Base-by-base conservation (phyloP, 192 early-diverging fungal genomes). In the Phycomyces nitens region DNA sequence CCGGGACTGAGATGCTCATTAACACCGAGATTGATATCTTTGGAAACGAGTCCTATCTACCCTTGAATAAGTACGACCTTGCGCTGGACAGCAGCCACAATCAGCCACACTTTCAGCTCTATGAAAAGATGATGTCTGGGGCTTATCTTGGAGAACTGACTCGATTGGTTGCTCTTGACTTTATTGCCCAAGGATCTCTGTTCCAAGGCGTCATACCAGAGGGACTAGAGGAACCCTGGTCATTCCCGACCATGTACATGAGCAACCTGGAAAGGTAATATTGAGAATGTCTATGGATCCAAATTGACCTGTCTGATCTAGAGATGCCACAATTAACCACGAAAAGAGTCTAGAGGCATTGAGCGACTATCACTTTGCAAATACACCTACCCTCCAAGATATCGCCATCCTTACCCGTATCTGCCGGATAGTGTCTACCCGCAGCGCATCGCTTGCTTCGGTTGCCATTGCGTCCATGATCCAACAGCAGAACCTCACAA, bases 61-160 rank as follows among this genome's bases (percentile, higher is more conserved):
- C 94, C 39, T 77, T 85, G 62, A 95, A 89, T 56, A 86, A 86
- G 71, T 96, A 94, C 72, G 97, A 99, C 79, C 75, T 79, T 64
- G 77, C 81, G 50, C 82, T 97, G 58, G 94, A 97, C 79, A 76
- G 82, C 56, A 82, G 86, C 51, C 90, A 89, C 27, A 72, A 80
- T 49, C 90, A 93, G 70, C 89, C 92, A 18, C 83, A 86, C 58
- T 86, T 88, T 72, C 96, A 95, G 71, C 86, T 86, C 14, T 97
- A 91, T 77, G 97, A 99, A 77, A 99, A 97, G 81, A 92, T 95
- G 86, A 88, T 97, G 60, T 94, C 93, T 38, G 96, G 95, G 68
- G 83, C 91, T 71, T 99, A 96, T 66, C 74, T 99, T 65, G 94
- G 95, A 62, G 97, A 99, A 76, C 73, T 99, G 38, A 86, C 85